Percentiles rank a stretch among this genome's conserved stretches.
Evolutionary conservation across 129 eudicot species (phyloP).

Genomic region (Ambrosia artemisiifolia): DNA sequence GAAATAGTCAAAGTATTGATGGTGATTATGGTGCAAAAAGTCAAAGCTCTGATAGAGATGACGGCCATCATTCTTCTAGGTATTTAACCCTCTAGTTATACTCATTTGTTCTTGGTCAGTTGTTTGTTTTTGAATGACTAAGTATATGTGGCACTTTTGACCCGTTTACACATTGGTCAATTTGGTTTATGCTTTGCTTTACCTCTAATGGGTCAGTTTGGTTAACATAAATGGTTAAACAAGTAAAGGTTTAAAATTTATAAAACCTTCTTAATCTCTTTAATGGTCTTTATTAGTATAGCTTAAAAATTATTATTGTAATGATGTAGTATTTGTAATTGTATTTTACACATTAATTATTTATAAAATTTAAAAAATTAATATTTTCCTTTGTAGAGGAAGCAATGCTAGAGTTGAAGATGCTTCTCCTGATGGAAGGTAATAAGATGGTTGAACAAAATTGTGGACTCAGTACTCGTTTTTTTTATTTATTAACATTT

Average conservation of each 20-base stretch:
- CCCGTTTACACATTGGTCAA: background rate
- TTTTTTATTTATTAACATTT: background rate
- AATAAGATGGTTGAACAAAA: background rate
- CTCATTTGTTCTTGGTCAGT: background rate
- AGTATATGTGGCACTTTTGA: background rate
- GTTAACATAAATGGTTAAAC: background rate
- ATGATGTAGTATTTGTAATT: background rate
- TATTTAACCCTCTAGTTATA: slow-evolving; percentile 24
- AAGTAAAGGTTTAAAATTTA: background rate
- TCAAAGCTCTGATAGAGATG: slow-evolving; percentile 79
- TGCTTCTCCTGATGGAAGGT: slow-evolving; percentile 87
- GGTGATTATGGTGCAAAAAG: slow-evolving; percentile 59
- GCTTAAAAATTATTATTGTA: background rate
- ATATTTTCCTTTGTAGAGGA: slow-evolving; percentile 41
- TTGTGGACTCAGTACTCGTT: background rate
- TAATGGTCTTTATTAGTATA: background rate
- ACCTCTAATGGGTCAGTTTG: background rate
- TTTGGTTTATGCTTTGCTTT: background rate
- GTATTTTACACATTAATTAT: background rate
- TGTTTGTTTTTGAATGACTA: background rate
- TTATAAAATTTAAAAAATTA: background rate
- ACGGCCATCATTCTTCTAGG: slow-evolving; percentile 80
- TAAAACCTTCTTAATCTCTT: background rate
- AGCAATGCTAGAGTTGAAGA: slow-evolving; percentile 71
- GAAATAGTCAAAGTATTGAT: slow-evolving; percentile 63